Evolutionary conservation across 345 rosid species (phyloP).

Genomic region (Gossypium stocksii): DNA sequence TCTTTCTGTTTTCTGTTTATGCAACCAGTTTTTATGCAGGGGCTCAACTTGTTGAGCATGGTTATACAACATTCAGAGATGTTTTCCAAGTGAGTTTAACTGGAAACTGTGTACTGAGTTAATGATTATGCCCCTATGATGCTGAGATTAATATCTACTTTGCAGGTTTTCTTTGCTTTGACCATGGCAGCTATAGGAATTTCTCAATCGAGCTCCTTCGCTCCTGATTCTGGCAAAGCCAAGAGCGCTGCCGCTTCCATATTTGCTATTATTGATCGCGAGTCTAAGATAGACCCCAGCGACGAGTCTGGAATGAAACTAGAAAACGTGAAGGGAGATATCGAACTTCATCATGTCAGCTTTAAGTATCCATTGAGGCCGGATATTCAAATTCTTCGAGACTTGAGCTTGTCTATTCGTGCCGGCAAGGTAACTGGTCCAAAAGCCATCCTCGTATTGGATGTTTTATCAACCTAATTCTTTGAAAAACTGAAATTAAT

Average conservation of each 20-base stretch:
- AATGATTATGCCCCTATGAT: not conserved
- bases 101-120: not conserved
- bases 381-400: constrained; percentile 52
- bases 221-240: constrained; percentile 51
- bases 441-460: no score
- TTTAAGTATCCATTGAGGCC: constrained; percentile 74
- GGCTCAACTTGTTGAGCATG: constrained; percentile 52
- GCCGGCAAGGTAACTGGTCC: constrained; percentile 44
- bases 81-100: constrained; percentile 50
- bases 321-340: constrained; percentile 51
- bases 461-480: no score
- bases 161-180: constrained; percentile 68
- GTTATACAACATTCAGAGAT: constrained; percentile 43
- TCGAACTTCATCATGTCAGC: constrained; percentile 49
- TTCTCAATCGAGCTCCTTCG: constrained; percentile 55
- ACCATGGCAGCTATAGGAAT: constrained; percentile 49
- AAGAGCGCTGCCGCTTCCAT: constrained; percentile 60
- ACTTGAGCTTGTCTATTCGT: constrained; percentile 51
- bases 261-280: constrained; percentile 54
- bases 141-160: not conserved
- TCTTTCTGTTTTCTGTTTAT: constrained; percentile 44
- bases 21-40: constrained; percentile 68
- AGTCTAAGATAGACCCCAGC: constrained; percentile 55
- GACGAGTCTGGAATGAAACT: constrained; percentile 48
- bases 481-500: not conserved